Conservation (phyloP, 1,139 yeast species). For the Pichia sp. region DNA sequence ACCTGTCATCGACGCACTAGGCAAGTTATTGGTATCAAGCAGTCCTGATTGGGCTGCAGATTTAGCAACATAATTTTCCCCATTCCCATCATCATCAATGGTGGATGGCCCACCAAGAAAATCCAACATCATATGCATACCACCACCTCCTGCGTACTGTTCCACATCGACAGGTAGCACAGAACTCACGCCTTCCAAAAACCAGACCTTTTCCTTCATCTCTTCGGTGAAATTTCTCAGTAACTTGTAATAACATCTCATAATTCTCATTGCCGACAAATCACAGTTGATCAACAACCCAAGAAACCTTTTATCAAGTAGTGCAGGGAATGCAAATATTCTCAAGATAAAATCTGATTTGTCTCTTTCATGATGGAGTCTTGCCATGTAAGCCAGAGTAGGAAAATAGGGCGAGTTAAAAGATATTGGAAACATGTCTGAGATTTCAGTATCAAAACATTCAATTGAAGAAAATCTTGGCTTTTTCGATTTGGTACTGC, state of each 20-base stretch:
- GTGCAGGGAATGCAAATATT: slow-evolving; percentile 90
- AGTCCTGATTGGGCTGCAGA: slow-evolving; percentile 37
- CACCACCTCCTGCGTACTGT: slow-evolving; percentile 81
- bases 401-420: slow-evolving; percentile 79
- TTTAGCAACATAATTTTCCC: slow-evolving; percentile 42
- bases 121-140: slow-evolving; percentile 87
- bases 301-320: slow-evolving; percentile 73
- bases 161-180: slow-evolving; percentile 83
- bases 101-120: slow-evolving; percentile 72
- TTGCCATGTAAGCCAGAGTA: slow-evolving; percentile 80
- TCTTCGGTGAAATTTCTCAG: slow-evolving; percentile 78
- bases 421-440: slow-evolving; percentile 82
- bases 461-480: slow-evolving; percentile 55
- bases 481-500: slow-evolving; percentile 22
- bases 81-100: slow-evolving; percentile 37
- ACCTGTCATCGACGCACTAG: slow-evolving; percentile 42
- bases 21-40: slow-evolving; percentile 51
- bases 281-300: slow-evolving; percentile 80
- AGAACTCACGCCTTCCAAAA: slow-evolving; percentile 83
- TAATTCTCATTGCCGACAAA: slow-evolving; percentile 78
- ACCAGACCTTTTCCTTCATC: slow-evolving; percentile 90
- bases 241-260: slow-evolving; percentile 81
- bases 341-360: slow-evolving; percentile 82
- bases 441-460: slow-evolving; percentile 82
- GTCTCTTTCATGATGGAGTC: slow-evolving; percentile 74